phyloP scores from a whole-genome alignment of 805 yeast species.

The Yarrowia keelungensis region DNA sequence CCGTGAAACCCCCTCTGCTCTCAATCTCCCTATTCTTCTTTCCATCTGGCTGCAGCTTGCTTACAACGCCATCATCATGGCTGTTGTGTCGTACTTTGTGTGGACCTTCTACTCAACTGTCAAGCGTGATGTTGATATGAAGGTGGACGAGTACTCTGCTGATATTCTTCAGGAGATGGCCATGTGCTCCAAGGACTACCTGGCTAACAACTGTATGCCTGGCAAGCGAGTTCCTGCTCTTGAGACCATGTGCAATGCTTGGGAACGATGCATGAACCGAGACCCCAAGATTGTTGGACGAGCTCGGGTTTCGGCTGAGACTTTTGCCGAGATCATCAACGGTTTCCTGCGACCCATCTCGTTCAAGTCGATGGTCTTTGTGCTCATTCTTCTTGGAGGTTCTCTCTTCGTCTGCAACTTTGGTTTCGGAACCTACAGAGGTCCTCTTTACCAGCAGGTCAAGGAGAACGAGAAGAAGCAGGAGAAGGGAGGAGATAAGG shows the following conservation, averaged over 20 bases:
- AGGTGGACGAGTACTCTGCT: slow-evolving; percentile 66
- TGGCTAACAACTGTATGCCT: slow-evolving; percentile 70
- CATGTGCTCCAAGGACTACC: slow-evolving; percentile 71
- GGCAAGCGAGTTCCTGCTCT: slow-evolving; percentile 77
- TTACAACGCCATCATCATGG: slow-evolving; percentile 62
- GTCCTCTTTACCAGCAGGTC: slow-evolving; percentile 39
- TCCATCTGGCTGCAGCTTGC: slow-evolving; percentile 65
- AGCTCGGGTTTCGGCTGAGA: slow-evolving; percentile 77
- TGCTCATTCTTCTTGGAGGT: slow-evolving; percentile 46
- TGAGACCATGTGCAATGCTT: slow-evolving; percentile 69
- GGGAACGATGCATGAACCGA: slow-evolving; percentile 83
- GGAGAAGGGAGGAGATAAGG: slow-evolving; percentile 9
- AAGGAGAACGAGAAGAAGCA: slow-evolving; percentile 13
- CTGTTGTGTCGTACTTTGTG: slow-evolving; percentile 60
- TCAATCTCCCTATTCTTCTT: slow-evolving; percentile 26
- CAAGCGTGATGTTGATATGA: slow-evolving; percentile 71
- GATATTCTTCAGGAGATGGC: slow-evolving; percentile 70
- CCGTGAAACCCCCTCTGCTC: neutral
- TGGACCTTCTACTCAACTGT: slow-evolving; percentile 62
- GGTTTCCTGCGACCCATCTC: slow-evolving; percentile 75
- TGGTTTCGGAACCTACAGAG: slow-evolving; percentile 43
- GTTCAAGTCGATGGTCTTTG: slow-evolving; percentile 64
- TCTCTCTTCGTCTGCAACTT: slow-evolving; percentile 47
- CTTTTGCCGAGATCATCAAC: slow-evolving; percentile 81
- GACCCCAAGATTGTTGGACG: slow-evolving; percentile 73